Conservation (phyloP, 2,329 filamentous ascomycete species). For the Paraconiothyrium brasiliense region DNA sequence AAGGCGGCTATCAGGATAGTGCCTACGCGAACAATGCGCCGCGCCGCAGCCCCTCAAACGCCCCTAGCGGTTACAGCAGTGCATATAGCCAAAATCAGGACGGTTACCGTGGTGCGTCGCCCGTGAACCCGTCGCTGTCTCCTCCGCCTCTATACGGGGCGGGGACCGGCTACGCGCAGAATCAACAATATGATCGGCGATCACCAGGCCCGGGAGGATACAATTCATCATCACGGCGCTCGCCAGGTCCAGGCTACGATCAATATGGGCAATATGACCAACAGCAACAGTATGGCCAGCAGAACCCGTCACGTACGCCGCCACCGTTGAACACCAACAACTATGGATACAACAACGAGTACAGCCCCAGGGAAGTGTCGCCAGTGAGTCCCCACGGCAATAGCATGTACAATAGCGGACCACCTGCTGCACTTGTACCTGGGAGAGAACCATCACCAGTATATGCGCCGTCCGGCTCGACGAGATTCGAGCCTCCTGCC, state of each 20-base stretch:
- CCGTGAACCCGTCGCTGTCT: conserved; percentile 21
- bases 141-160: conserved; percentile 30
- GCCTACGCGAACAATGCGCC: conserved; percentile 28
- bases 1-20: conserved; percentile 34
- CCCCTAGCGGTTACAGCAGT: conserved; percentile 30
- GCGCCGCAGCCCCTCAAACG: conserved; percentile 26
- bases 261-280: conserved; percentile 11
- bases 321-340: conserved; percentile 7
- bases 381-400: conserved; percentile 1
- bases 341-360: conserved; percentile 9
- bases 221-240: conserved; percentile 15
- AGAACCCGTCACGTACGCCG: conserved; percentile 9
- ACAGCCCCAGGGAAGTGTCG: conserved; percentile 8
- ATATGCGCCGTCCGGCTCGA: conserved; percentile 27
- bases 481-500: conserved; percentile 13
- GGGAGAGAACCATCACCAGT: conserved; percentile 18
- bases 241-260: conserved; percentile 16
- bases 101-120: conserved; percentile 25
- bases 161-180: conserved; percentile 26
- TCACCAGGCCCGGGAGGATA: conserved; percentile 15
- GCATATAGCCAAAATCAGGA: conserved; percentile 31
- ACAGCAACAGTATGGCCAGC: conserved; percentile 26
- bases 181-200: conserved; percentile 20
- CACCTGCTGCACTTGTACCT: conserved; percentile 4
- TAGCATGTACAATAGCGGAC: conserved; percentile 15